Evolutionary conservation across 2,329 filamentous ascomycete genomes (phyloP).

Genomic region (Emergomyces pasteurianus): DNA sequence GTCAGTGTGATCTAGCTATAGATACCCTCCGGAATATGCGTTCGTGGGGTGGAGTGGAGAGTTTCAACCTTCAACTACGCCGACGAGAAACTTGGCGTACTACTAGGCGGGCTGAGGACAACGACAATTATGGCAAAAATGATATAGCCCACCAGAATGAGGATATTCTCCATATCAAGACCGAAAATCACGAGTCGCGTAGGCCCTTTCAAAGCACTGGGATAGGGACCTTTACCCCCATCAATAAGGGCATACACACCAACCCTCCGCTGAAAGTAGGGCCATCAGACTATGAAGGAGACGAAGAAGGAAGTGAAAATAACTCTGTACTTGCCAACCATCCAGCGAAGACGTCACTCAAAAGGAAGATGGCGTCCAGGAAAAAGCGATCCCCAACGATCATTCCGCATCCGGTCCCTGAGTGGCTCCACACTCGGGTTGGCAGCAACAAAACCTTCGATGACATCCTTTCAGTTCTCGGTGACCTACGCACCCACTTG

Average conservation of each 20-base stretch:
- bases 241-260: background rate
- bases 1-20: constrained; percentile 53
- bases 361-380: background rate
- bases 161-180: background rate
- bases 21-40: constrained; percentile 52
- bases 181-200: background rate
- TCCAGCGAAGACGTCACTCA: too few species aligned
- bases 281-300: background rate
- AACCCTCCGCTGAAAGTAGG: background rate
- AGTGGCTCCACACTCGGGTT: constrained; percentile 19
- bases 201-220: background rate
- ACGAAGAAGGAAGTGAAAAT: background rate
- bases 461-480: constrained; percentile 20
- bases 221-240: background rate
- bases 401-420: constrained; percentile 21
- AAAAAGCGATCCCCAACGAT: constrained; percentile 17
- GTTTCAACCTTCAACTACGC: constrained; percentile 52
- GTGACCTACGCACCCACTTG: constrained; percentile 16
- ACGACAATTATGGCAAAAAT: background rate
- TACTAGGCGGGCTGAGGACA: background rate
- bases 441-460: constrained; percentile 19
- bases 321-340: too few species aligned
- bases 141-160: background rate
- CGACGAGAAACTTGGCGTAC: constrained; percentile 42
- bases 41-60: constrained; percentile 47